These are phyloP conservation scores for Dispira parvispora DNA, from an alignment of 192 early-diverging fungal genomes.

Conservation along the genomic window DNA sequence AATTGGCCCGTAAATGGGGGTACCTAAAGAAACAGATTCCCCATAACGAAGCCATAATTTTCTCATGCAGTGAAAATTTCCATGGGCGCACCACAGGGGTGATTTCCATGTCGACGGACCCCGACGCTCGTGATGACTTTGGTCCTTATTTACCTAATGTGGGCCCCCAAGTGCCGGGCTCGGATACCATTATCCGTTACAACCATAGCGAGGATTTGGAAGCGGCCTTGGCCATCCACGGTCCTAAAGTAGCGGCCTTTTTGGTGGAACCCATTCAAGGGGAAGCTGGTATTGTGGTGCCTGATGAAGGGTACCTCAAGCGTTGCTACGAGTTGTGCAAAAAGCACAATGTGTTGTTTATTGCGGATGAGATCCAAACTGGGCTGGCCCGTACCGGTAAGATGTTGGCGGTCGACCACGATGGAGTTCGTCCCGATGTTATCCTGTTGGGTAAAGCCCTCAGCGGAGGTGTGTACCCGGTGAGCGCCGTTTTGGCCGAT, in stretches of 20 bases:
- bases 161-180: constrained; percentile 59
- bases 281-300: constrained; percentile 93
- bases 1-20: constrained; percentile 94
- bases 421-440: constrained; percentile 82
- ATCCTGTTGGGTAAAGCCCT: constrained; percentile 96
- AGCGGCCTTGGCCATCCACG: constrained; percentile 64
- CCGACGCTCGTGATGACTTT: constrained; percentile 63
- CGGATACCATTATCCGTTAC: constrained; percentile 56
- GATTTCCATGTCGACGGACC: constrained; percentile 91
- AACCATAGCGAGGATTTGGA: constrained; percentile 80
- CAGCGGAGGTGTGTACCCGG: constrained; percentile 91
- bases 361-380: constrained; percentile 98
- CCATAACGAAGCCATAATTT: constrained; percentile 61
- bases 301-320: constrained; percentile 81
- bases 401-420: constrained; percentile 88
- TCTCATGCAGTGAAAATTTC: constrained; percentile 81
- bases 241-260: constrained; percentile 76
- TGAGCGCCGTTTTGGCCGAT: constrained; percentile 79
- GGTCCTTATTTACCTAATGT: constrained; percentile 89
- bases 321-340: constrained; percentile 82
- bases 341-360: constrained; percentile 93
- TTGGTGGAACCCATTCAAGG: constrained; percentile 98
- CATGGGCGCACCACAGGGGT: constrained; percentile 89
- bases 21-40: constrained; percentile 81
- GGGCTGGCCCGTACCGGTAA: constrained; percentile 89